Evolutionary conservation across 179 eudicot species (phyloP).

Genomic region (Heliamphora pulchella): DNA sequence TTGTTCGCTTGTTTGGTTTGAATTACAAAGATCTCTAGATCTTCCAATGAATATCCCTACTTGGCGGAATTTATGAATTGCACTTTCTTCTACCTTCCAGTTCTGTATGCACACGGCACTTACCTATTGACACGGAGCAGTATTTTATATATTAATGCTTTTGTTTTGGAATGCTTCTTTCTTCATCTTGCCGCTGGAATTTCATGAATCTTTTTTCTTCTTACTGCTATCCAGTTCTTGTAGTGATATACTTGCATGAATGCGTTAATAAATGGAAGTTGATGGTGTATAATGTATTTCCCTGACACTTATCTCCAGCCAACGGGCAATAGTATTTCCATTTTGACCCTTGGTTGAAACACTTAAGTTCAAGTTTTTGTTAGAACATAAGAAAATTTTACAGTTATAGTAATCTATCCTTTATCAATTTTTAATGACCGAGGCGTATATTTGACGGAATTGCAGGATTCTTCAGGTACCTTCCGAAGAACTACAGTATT

Average conservation of each 20-base stretch:
- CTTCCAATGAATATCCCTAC: not conserved
- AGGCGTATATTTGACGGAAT: slow-evolving; percentile 11
- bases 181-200: not conserved
- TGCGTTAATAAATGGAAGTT: not conserved
- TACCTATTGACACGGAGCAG: not conserved
- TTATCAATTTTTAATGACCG: not conserved
- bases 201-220: slow-evolving; percentile 1
- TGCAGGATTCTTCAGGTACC: slow-evolving; percentile 53
- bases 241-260: not conserved
- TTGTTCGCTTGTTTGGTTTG: too few species aligned
- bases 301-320: not conserved
- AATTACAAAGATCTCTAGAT: too few species aligned
- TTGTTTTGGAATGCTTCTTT: not conserved
- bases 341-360: not conserved
- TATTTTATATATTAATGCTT: not conserved
- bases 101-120: not conserved
- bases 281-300: not conserved
- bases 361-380: not conserved
- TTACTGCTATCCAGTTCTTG: not conserved
- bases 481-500: slow-evolving; percentile 44
- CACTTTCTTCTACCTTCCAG: not conserved
- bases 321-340: not conserved
- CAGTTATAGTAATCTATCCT: not conserved
- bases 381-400: not conserved
- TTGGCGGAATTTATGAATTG: too few species aligned